A percentile compares a stretch with the other conserved stretches of the same genome.
Conservation (phyloP, 352 stramenopile species). For the Phytopythium mirpurense region DNA sequence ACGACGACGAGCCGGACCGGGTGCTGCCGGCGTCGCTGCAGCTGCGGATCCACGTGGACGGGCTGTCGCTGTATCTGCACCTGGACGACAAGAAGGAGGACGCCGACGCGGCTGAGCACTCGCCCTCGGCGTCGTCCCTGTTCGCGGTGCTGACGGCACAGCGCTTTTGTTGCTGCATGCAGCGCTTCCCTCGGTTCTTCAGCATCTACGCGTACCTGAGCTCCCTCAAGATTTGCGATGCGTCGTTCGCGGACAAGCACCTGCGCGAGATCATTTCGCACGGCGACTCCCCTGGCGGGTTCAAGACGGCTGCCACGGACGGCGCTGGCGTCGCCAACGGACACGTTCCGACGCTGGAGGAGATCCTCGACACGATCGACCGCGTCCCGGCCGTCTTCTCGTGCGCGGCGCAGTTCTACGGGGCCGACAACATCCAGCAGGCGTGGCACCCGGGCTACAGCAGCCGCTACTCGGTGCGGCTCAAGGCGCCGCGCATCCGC, state of each 20-base stretch:
- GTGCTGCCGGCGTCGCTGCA: slow-evolving; percentile 48
- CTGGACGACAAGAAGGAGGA: slow-evolving; percentile 28
- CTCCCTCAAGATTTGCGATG: slow-evolving; percentile 67
- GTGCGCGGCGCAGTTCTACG: slow-evolving; percentile 70
- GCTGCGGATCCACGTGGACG: slow-evolving; percentile 66
- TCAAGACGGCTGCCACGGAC: slow-evolving; percentile 7
- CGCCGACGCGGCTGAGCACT: slow-evolving; percentile 10
- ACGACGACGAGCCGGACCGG: slow-evolving; percentile 22
- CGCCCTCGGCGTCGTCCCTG: slow-evolving; percentile 31
- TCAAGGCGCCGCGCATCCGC: slow-evolving; percentile 74
- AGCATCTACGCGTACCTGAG: slow-evolving; percentile 69
- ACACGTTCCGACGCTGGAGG: slow-evolving; percentile 53
- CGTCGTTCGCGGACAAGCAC: slow-evolving; percentile 51
- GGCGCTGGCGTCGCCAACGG: slow-evolving; percentile 14
- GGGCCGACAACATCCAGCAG: slow-evolving; percentile 72
- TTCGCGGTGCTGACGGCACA: slow-evolving; percentile 52
- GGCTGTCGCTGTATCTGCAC: slow-evolving; percentile 64
- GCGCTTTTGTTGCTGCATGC: slow-evolving; percentile 67
- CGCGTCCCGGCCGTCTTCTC: slow-evolving; percentile 67
- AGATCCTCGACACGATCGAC: slow-evolving; percentile 51
- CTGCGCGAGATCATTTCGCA: slow-evolving; percentile 66
- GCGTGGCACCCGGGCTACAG: slow-evolving; percentile 78
- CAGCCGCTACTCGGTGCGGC: slow-evolving; percentile 61
- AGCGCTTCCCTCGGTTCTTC: slow-evolving; percentile 63
- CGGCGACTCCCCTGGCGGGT: slow-evolving; percentile 18